A percentile compares a stretch with the other conserved stretches of the same genome.
These are phyloP conservation scores for Agrocybe pediades DNA, from an alignment of 768 basidiomycete genomes.

Conservation along the genomic window DNA sequence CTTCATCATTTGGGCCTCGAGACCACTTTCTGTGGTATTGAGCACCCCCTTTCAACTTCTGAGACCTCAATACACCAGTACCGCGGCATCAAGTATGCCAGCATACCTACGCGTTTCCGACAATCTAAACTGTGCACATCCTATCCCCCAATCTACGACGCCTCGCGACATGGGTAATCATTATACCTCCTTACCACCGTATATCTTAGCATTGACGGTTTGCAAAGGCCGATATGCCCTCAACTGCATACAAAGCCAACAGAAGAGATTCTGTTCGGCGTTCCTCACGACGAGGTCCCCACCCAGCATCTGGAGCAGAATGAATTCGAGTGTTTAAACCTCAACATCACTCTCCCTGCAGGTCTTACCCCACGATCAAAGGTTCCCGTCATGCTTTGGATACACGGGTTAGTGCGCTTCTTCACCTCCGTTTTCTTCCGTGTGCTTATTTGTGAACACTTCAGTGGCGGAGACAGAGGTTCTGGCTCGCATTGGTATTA, in stretches of 20 bases:
- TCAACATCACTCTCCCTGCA: constrained; percentile 78
- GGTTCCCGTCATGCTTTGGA: constrained; percentile 81
- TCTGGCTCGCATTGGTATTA: constrained; percentile 79
- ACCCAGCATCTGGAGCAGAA: constrained; percentile 59
- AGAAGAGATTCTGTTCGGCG: constrained; percentile 66
- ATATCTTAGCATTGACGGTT: constrained; percentile 1
- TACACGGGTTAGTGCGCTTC: constrained; percentile 67
- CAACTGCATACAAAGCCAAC: constrained; percentile 48
- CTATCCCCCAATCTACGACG: constrained; percentile 61
- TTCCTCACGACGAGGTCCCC: constrained; percentile 54
- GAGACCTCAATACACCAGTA: constrained; percentile 67
- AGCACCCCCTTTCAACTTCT: constrained; percentile 59
- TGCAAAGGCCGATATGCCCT: constrained; percentile 71
- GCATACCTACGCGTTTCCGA: constrained; percentile 72
- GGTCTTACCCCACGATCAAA: constrained; percentile 52
- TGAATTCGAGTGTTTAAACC: constrained; percentile 79
- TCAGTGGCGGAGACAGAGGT: constrained; percentile 71
- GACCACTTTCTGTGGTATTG: constrained; percentile 67
- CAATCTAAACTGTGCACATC: constrained; percentile 64
- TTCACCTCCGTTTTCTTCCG: constrained; percentile 7
- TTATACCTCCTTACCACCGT: background rate
- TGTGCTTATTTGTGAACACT: constrained; percentile 9
- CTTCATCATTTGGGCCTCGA: constrained; percentile 56
- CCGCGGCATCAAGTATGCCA: constrained; percentile 78
- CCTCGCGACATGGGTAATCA: constrained; percentile 67